Evolutionary conservation across 2,329 filamentous ascomycete species (phyloP).

Genomic region (Thielaviopsis euricoi): DNA sequence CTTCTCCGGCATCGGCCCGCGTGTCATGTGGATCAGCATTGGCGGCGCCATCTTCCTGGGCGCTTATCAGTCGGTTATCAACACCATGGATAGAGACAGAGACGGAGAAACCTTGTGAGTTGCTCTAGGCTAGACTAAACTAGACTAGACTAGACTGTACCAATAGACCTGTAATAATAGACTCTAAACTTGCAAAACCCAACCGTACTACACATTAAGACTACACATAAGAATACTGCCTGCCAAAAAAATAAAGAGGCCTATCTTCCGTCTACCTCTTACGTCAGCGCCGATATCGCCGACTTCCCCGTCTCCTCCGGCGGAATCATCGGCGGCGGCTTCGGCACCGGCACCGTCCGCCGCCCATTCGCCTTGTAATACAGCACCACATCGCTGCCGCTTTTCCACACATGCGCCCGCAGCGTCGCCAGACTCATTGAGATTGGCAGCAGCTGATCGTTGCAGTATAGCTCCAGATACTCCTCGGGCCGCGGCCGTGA

Average conservation of each 20-base stretch:
- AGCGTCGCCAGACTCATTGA: conserved; percentile 91
- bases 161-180: not conserved
- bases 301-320: conserved; percentile 1
- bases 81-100: conserved; percentile 22
- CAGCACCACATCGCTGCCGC: conserved; percentile 79
- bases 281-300: conserved; percentile 1
- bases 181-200: not conserved
- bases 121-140: not conserved
- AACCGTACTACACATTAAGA: conserved; percentile 1
- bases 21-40: conserved; percentile 87
- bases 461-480: conserved; percentile 88
- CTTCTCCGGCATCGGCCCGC: conserved; percentile 61
- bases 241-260: not conserved
- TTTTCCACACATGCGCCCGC: conserved; percentile 83
- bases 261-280: not conserved
- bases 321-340: conserved; percentile 15
- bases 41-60: conserved; percentile 91
- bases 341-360: conserved; percentile 38
- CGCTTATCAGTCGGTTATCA: conserved; percentile 79
- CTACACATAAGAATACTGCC: not conserved
- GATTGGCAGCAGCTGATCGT: conserved; percentile 63
- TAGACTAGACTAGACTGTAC: not conserved
- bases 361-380: conserved; percentile 87
- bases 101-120: not conserved
- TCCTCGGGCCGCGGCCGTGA: conserved; percentile 63